Base-by-base conservation (phyloP, 305 asterid species). In the Solanum hybrid region DNA sequence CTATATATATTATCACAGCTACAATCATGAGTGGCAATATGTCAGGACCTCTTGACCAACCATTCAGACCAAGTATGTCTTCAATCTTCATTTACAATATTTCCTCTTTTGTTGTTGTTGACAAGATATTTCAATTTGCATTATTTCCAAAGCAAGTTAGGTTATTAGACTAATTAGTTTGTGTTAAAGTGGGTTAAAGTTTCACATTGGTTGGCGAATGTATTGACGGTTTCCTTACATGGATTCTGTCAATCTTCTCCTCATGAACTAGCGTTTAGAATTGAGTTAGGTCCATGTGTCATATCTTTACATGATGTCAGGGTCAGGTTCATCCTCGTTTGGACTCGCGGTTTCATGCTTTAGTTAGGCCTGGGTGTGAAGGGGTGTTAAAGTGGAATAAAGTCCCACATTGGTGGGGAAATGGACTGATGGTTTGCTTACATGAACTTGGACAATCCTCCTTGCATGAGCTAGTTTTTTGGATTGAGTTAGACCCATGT, bases 41-140 rank as follows among this genome's bases (percentile, higher is more conserved):
- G 92, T 86, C 93, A 24, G 95, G 92, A 92, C 92, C 92, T 89
- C 86, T 91, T 66, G 94, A 92, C 84, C 89, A 90, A 37, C 94
- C 95, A 12, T 32, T 86, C 88, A 91, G 93, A 93, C 95, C 95
- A 92, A 94, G 99, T 96, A 94, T 12, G 66, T 31, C 76, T 42
- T 66, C 31, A 8, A 81, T 29, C n/a, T 15, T 17, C 32, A 45
- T 27, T 42, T 81, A 42, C 37, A 27, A 15, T 29, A 69, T 24
- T 24, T 26, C 36, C 24, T 40, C 56, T 38, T 60, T 60, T 19
- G 69, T 69, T 69, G 76, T 69, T 69, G 76, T 69, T 45, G 24
- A 17, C 24, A 56, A 56, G 24, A 56, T 17, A 56, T 56, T 56
- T 56, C 24, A 56, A 56, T 56, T 45, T 81, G 36, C 26, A 42